phyloP scores from a whole-genome alignment of 495 filamentous ascomycete species.

The Penicillium cinerascens region DNA sequence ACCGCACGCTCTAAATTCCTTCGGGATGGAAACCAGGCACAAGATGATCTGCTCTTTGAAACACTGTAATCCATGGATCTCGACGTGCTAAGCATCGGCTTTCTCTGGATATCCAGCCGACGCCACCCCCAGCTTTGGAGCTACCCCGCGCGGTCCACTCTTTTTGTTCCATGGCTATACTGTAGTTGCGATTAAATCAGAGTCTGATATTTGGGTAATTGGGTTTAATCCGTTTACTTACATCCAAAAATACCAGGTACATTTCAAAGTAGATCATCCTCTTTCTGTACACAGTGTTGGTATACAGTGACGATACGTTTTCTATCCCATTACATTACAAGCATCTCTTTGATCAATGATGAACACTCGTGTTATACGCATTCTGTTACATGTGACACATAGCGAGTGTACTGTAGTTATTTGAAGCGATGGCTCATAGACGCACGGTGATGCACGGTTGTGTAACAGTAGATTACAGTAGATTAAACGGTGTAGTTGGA shows the following conservation, averaged over 20 bases:
- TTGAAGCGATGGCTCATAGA: not conserved
- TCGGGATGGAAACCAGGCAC: not conserved
- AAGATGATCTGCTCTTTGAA: conserved; percentile 1
- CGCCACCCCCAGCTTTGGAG: not conserved
- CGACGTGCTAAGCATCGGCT: too few species aligned
- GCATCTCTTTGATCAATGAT: not conserved
- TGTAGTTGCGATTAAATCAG: conserved; percentile 1
- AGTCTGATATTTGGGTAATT: conserved; percentile 8
- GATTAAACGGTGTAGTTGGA: conserved; percentile 5
- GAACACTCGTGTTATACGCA: not conserved
- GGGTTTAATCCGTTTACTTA: not conserved
- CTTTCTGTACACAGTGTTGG: too few species aligned
- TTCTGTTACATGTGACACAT: not conserved
- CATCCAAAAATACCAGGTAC: too few species aligned
- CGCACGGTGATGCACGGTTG: not conserved
- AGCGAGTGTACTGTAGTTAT: not conserved
- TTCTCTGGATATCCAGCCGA: too few species aligned
- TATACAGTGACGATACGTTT: too few species aligned
- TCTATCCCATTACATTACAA: not conserved
- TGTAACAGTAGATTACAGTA: too few species aligned
- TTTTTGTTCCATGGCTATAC: conserved; percentile 13
- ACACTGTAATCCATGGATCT: not conserved
- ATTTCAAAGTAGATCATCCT: too few species aligned
- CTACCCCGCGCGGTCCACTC: conserved; percentile 7
- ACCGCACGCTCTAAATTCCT: conserved; percentile 1